phyloP scores from a whole-genome alignment of 768 basidiomycete genomes.

The Hydnomerulius pinastri region DNA sequence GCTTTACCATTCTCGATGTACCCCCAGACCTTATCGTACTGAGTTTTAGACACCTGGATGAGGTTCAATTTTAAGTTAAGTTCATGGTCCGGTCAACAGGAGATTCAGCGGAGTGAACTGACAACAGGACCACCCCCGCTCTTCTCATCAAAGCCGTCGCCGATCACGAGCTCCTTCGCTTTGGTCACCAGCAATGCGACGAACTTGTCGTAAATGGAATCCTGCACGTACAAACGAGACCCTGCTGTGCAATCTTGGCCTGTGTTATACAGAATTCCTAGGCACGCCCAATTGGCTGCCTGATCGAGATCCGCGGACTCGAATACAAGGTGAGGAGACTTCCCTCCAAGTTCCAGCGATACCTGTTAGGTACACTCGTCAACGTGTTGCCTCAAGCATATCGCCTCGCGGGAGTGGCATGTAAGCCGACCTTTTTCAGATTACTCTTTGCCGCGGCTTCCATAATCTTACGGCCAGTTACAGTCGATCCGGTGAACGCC shows the following conservation, averaged over 20 bases:
- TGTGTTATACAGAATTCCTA: constrained; percentile 86
- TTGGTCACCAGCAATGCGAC: constrained; percentile 62
- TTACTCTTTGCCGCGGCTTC: constrained; percentile 92
- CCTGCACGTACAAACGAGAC: constrained; percentile 87
- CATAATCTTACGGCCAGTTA: constrained; percentile 88
- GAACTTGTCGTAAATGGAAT: constrained; percentile 85
- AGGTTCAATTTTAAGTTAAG: constrained; percentile 7
- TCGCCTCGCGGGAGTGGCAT: constrained; percentile 30
- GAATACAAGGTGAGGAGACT: constrained; percentile 88
- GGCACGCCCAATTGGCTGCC: constrained; percentile 84
- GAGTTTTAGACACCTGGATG: constrained; percentile 78
- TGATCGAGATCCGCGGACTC: constrained; percentile 85
- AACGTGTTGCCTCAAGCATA: constrained; percentile 11
- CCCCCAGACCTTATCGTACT: constrained; percentile 83
- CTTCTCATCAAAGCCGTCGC: constrained; percentile 77
- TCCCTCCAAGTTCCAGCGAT: constrained; percentile 92
- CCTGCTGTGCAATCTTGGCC: constrained; percentile 96
- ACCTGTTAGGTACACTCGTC: constrained; percentile 46
- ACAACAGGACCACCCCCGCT: constrained; percentile 86
- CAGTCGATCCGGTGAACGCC: constrained; percentile 92
- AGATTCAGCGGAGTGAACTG: constrained; percentile 27
- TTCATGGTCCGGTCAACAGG: constrained; percentile 2
- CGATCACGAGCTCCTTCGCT: constrained; percentile 70
- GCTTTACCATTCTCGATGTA: constrained; percentile 87
- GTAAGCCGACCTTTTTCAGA: constrained; percentile 74